Evolutionary conservation across 352 stramenopile species (phyloP), one percentile per base, ranked within the genome.

Genomic region (Globisporangium solare): DNA sequence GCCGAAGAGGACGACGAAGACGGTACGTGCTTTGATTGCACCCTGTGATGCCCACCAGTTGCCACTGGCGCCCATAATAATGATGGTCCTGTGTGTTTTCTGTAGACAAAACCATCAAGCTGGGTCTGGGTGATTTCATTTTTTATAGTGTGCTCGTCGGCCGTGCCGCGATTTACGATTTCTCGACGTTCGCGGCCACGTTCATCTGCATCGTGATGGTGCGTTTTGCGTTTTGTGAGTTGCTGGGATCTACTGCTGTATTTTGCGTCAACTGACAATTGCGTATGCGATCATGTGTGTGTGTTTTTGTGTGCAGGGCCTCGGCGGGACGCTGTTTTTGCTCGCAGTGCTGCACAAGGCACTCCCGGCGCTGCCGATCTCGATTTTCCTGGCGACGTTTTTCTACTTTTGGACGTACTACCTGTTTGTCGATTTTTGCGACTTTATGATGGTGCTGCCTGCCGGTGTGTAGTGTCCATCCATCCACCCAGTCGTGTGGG

Each of bases 81-180:
- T n/a, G n/a, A n/a, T n/a, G n/a, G n/a, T n/a, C n/a, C n/a, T n/a
- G n/a, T n/a, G n/a, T n/a, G 21, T 47, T 32, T 42, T 50, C 32
- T 51, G 13, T 39, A 61, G 83, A 87, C 70, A 95, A 96, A 57
- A 95, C 83, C 14, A 98, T 98, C 67, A 92, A 97, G 65, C 66
- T 98, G 20, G 94, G 94, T 20, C 71, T 98, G 20, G 97, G 97
- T 18, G 97, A 99, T 72, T 99, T 99, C 67, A 98, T 99, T 51
- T 99, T 99, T 67, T 99, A 99, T 79, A 97, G 83, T 67, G 89
- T 99, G 17, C 74, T 99, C 35, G 94, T 99, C 11, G 94, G 91
- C 12, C 96, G 97, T 46, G 96, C 97, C 42, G 94, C 94, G 17
- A 92, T 98, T 42, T 96, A 95, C 62, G 96, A 97, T 60, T 98